Evolutionary conservation across 805 yeast genomes (phyloP).

Genomic region (Isabelozyma gotoi): DNA sequence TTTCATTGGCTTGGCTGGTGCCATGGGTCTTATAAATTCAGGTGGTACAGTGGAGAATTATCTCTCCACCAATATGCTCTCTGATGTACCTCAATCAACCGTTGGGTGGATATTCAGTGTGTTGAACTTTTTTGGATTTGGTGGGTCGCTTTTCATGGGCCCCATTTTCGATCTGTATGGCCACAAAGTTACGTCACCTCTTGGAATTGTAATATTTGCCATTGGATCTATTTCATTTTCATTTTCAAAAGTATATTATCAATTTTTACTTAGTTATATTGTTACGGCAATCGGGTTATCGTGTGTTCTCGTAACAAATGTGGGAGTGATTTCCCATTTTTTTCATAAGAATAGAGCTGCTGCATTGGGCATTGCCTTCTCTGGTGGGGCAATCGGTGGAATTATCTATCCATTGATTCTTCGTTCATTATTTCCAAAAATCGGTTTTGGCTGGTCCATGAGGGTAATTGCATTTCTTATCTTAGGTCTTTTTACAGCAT

Average conservation of each 20-base stretch:
- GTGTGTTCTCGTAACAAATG: slow-evolving; percentile 48
- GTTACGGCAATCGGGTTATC: slow-evolving; percentile 62
- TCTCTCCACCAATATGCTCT: slow-evolving; percentile 34
- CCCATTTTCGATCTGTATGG: slow-evolving; percentile 66
- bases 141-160: slow-evolving; percentile 44
- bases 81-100: slow-evolving; percentile 23
- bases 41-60: slow-evolving; percentile 41
- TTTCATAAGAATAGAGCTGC: slow-evolving; percentile 56
- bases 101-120: slow-evolving; percentile 41
- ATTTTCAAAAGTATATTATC: slow-evolving; percentile 49
- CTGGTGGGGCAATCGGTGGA: slow-evolving; percentile 72
- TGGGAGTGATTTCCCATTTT: slow-evolving; percentile 67
- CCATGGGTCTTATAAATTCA: slow-evolving; percentile 32
- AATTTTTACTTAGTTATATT: slow-evolving; percentile 56
- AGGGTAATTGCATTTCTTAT: slow-evolving; percentile 42
- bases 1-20: slow-evolving; percentile 21
- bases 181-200: slow-evolving; percentile 42
- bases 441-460: slow-evolving; percentile 63
- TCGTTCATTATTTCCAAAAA: slow-evolving; percentile 38
- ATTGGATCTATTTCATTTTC: slow-evolving; percentile 56
- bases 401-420: slow-evolving; percentile 57
- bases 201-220: slow-evolving; percentile 43
- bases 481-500: slow-evolving; percentile 20
- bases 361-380: slow-evolving; percentile 49
- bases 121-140: slow-evolving; percentile 28